phyloP scores from a whole-genome alignment of 2,329 filamentous ascomycete genomes.

The Arthrinium puccinioides region DNA sequence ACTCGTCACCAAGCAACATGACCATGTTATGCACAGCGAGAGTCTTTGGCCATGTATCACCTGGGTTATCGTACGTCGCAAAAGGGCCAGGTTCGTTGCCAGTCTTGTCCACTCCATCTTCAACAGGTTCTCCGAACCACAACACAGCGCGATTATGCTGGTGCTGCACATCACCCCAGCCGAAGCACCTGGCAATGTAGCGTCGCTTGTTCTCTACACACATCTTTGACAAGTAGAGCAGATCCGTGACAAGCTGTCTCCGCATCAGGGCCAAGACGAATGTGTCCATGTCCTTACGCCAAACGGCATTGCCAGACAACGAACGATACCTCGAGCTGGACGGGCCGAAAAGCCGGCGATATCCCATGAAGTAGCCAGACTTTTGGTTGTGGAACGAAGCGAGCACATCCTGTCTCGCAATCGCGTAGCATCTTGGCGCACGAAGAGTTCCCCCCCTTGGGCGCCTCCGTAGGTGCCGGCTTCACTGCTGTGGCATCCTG shows the following conservation, averaged over 20 bases:
- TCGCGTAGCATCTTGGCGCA: too few relatives aligned
- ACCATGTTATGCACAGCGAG: conserved; percentile 47
- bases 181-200: conserved; percentile 34
- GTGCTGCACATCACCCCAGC: conserved; percentile 35
- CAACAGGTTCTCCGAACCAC: conserved; percentile 24
- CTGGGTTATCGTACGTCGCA: conserved; percentile 34
- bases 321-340: conserved; percentile 8
- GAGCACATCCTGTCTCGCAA: conserved; percentile 26
- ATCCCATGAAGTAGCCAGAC: conserved; percentile 9
- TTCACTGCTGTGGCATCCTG: not conserved
- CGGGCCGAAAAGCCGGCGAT: conserved; percentile 7
- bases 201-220: conserved; percentile 19
- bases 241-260: conserved; percentile 33
- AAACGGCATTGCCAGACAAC: conserved; percentile 22
- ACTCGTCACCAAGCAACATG: conserved; percentile 41
- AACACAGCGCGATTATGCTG: conserved; percentile 37
- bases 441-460: too few relatives aligned
- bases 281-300: conserved; percentile 49
- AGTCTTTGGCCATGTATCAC: conserved; percentile 21
- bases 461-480: not conserved
- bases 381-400: conserved; percentile 9
- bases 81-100: conserved; percentile 27
- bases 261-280: conserved; percentile 45
- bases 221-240: conserved; percentile 32
- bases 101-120: not conserved